Evolutionary conservation across 2,329 filamentous ascomycete genomes (phyloP), one percentile per base, ranked within the genome.

Genomic region (Alternaria arborescens): DNA sequence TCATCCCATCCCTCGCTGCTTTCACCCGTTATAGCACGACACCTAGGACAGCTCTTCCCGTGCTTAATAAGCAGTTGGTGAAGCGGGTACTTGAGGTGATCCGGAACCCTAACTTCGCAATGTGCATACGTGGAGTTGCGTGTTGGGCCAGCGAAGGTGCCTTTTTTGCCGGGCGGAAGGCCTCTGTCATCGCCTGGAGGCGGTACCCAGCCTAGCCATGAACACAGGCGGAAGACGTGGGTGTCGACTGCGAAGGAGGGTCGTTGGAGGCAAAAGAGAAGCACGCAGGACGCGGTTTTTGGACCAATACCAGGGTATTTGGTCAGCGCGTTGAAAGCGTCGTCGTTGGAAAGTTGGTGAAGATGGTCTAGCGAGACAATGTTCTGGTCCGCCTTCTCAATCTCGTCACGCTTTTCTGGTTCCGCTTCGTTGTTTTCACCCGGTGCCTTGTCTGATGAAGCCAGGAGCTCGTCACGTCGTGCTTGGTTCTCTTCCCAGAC

Each of bases 401-500:
- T 83, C 69, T 91, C 87, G 2, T 82, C 78, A 10, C 86, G 77
- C 67, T 87, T 89, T 65, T 86, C 82, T 3, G 80, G 78, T 12
- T 80, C 78, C 3, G 80, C 80, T 43, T 84, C 78, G 5, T 86
- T 77, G 7, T 80, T 74, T 0, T 81, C 81, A 2, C 82, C 78
- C 4, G 80, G 72, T 2, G 75, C 72, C 16, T 64, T 55, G n/a
- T 80, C 80, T 59, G 46, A 81, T 8, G 69, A 68, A 14, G 72
- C 67, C 14, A 68, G 40, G 22, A 88, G 81, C 0, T 82, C 83
- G 20, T 84, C 78, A 20, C 82, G 83, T 11, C 87, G 84, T n/a
- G 80, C 78, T 67, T 86, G 82, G 38, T 92, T 92, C 67, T 92
- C 88, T 44, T 87, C 81, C 71, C 90, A 88, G 0, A 93, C 89